phyloP scores from a whole-genome alignment of 2,329 filamentous ascomycete genomes.

The Neoscytalidium dimidiatum region DNA sequence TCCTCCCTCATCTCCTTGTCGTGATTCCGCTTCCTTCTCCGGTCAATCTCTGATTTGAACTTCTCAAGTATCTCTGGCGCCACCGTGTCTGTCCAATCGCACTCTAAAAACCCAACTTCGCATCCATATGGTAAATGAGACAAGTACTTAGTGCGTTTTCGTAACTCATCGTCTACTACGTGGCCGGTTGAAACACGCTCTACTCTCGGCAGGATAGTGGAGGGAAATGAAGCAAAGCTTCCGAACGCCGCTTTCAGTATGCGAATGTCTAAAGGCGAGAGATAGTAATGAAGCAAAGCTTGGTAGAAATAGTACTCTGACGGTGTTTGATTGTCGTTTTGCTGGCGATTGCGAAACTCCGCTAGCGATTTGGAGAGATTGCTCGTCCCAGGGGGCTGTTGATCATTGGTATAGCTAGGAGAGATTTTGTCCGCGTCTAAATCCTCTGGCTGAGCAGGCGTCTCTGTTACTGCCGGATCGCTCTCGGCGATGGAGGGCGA shows the following conservation, averaged over 20 bases:
- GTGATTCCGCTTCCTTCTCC: conserved; percentile 71
- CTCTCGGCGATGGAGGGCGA: background rate
- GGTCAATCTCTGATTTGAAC: conserved; percentile 76
- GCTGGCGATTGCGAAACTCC: conserved; percentile 29
- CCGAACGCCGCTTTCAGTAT: conserved; percentile 90
- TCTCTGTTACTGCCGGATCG: background rate
- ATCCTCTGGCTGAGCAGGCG: background rate
- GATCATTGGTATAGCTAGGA: background rate
- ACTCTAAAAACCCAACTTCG: conserved; percentile 87
- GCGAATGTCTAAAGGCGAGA: conserved; percentile 87
- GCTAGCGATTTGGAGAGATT: conserved; percentile 18
- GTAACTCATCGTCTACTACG: conserved; percentile 79
- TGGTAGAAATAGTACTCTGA: conserved; percentile 84
- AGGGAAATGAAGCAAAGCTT: conserved; percentile 77
- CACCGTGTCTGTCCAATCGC: conserved; percentile 92
- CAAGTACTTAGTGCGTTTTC: conserved; percentile 83
- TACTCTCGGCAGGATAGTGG: conserved; percentile 81
- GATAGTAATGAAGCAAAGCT: conserved; percentile 81
- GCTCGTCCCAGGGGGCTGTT: background rate
- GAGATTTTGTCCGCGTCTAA: background rate
- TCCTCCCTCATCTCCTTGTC: conserved; percentile 88
- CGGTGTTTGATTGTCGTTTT: conserved; percentile 46
- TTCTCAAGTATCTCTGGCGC: conserved; percentile 70
- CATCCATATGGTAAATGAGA: conserved; percentile 87
- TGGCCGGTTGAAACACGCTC: conserved; percentile 89